Conservation (phyloP, 2,329 filamentous ascomycete genomes). For the Aspergillus sp. region DNA sequence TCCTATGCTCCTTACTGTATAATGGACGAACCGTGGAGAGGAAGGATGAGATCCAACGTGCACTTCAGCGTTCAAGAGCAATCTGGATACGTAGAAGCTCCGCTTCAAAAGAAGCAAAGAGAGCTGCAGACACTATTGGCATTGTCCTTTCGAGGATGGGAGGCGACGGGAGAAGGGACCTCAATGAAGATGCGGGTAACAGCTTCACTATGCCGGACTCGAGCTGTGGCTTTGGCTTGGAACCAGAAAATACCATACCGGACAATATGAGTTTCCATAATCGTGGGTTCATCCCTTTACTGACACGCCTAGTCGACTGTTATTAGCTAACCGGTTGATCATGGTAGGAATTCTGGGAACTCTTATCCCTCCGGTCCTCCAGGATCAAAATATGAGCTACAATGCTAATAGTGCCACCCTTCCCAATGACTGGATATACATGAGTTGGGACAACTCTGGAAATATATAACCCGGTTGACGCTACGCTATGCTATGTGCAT, state of each 20-base stretch:
- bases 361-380: background rate
- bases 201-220: background rate
- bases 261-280: conserved; percentile 1
- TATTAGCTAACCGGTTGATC: background rate
- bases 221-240: background rate
- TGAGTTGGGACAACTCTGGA: background rate
- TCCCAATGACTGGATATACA: background rate
- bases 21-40: conserved; percentile 3
- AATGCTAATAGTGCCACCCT: background rate
- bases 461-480: background rate
- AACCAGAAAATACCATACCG: background rate
- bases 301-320: background rate
- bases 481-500: too few species aligned
- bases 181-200: background rate
- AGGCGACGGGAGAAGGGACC: background rate
- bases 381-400: background rate
- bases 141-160: conserved; percentile 2
- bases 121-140: conserved; percentile 10
- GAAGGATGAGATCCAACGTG: conserved; percentile 14
- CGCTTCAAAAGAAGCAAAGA: conserved; percentile 15
- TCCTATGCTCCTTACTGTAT: conserved; percentile 45
- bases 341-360: background rate
- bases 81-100: conserved; percentile 19
- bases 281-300: background rate
- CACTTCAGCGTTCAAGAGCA: conserved; percentile 7